phyloP scores from a whole-genome alignment of 2,329 filamentous ascomycete genomes.

The Podosphaera aphanis region DNA sequence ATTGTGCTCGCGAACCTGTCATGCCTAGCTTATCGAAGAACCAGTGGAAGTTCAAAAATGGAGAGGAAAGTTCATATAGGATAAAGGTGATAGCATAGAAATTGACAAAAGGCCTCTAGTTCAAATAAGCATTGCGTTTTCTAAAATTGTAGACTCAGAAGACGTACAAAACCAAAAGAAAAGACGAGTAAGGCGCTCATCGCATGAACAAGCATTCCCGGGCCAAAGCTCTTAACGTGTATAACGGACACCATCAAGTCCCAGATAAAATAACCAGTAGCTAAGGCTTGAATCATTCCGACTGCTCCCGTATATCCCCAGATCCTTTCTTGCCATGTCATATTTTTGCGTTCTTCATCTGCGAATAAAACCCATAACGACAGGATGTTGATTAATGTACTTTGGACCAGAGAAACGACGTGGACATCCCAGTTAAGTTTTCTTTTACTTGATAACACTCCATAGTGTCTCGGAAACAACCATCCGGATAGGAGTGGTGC shows the following conservation, averaged over 20 bases:
- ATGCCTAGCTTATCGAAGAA: conserved; percentile 71
- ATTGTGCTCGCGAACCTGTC: conserved; percentile 50
- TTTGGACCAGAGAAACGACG: conserved; percentile 64
- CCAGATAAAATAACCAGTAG: conserved; percentile 67
- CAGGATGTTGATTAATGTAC: conserved; percentile 43
- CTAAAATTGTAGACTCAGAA: conserved; percentile 2
- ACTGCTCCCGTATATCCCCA: conserved; percentile 55
- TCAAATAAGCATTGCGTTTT: conserved; percentile 3
- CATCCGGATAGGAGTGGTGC: conserved; percentile 41
- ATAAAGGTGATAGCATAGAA: conserved; percentile 65
- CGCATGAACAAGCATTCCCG: conserved; percentile 45
- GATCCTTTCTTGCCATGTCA: conserved; percentile 44
- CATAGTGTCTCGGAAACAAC: conserved; percentile 41
- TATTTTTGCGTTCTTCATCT: conserved; percentile 42
- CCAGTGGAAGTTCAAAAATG: conserved; percentile 77
- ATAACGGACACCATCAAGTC: conserved; percentile 47
- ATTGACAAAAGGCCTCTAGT: conserved; percentile 59
- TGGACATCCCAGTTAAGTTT: conserved; percentile 66
- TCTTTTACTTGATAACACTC: conserved; percentile 34
- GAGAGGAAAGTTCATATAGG: conserved; percentile 67
- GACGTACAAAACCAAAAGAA: conserved; percentile 53
- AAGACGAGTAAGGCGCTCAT: conserved; percentile 52
- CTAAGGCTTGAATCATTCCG: conserved; percentile 54
- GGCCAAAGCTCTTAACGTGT: conserved; percentile 41
- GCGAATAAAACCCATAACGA: conserved; percentile 50